Evolutionary conservation across 1,284 basidiomycete species (phyloP), one percentile per base, ranked within the genome.

Genomic region (Ceratobasidium theobromae): DNA sequence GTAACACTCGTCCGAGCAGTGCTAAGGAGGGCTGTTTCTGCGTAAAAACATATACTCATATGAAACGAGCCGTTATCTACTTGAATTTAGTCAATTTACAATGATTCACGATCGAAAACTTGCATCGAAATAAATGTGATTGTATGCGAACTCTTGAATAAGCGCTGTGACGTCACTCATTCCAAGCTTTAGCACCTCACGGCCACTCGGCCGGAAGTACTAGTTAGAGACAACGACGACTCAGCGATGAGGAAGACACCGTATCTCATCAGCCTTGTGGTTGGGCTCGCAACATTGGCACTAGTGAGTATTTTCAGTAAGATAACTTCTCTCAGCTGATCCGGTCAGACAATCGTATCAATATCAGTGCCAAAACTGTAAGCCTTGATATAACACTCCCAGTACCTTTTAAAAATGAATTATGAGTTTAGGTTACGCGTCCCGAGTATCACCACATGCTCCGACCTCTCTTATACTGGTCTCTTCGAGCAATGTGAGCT

Each of bases 221-320:
- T n/a, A n/a, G 35, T 38, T 8, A 16, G 16, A 21, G 12, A 11
- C 43, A 45, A 45, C 43, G 18, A 45, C 43, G 43, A 45, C 18
- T 45, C 9, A 8, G 74, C 65, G n/a, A 87, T 87, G 86, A 77
- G 86, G 68, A 87, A 86, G 72, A 82, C 79, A 1, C 88, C 86
- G 0, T 88, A 88, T 70, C 80, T 82, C 41, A 68, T 86, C 66
- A 82, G 85, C 0, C 84, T 86, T 67, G 69, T 85, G 55, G 81
- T 81, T 38, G 84, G 85, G 1, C 69, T 77, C 4, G 57, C 79
- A 32, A 79, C 80, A 14, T 75, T 88, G 11, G 69, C 81, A 32
- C 72, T 89, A 60, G 88, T 87, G 71, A 70, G 84, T 77, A 9
- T 45, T 8, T 21, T 6, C 18, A 5, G 12, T 45, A 45, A 6